phyloP scores from a whole-genome alignment of 1,284 basidiomycete genomes.

The Heterobasidion occidentale region DNA sequence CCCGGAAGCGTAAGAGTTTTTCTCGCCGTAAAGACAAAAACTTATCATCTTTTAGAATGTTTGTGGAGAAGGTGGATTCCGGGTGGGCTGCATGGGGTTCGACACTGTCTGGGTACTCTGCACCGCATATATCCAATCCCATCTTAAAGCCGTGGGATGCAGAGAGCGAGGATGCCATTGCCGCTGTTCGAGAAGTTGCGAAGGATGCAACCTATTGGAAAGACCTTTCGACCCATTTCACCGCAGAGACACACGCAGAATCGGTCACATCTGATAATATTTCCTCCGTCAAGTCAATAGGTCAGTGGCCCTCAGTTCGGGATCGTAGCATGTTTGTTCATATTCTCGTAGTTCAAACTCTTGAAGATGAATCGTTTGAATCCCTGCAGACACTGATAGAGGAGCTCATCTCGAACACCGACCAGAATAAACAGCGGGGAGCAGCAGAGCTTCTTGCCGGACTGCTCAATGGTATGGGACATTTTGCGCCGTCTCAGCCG shows the following conservation, averaged over 20 bases:
- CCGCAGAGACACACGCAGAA: constrained; percentile 60
- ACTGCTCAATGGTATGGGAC: constrained; percentile 47
- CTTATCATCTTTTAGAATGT: constrained; percentile 25
- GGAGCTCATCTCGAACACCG: constrained; percentile 45
- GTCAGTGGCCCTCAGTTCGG: constrained; percentile 28
- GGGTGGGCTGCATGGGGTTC: constrained; percentile 58
- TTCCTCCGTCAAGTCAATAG: constrained; percentile 67
- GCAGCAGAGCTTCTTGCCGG: constrained; percentile 84
- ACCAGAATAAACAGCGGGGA: constrained; percentile 82
- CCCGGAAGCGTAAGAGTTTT: constrained; percentile 31
- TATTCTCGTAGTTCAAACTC: constrained; percentile 46
- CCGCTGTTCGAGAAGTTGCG: constrained; percentile 36
- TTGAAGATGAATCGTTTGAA: constrained; percentile 59
- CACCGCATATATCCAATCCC: constrained; percentile 38
- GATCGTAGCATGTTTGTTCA: neutral
- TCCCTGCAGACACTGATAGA: constrained; percentile 47
- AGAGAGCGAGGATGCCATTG: constrained; percentile 36
- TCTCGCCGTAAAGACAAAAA: neutral
- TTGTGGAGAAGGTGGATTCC: constrained; percentile 44
- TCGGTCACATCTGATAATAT: constrained; percentile 58
- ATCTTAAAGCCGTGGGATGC: constrained; percentile 52
- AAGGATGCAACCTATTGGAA: constrained; percentile 49
- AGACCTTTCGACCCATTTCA: constrained; percentile 48
- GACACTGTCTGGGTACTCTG: constrained; percentile 34
- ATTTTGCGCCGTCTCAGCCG: neutral